phyloP scores from a whole-genome alignment of 2,329 filamentous ascomycete species.

The Hypomyces perniciosus region DNA sequence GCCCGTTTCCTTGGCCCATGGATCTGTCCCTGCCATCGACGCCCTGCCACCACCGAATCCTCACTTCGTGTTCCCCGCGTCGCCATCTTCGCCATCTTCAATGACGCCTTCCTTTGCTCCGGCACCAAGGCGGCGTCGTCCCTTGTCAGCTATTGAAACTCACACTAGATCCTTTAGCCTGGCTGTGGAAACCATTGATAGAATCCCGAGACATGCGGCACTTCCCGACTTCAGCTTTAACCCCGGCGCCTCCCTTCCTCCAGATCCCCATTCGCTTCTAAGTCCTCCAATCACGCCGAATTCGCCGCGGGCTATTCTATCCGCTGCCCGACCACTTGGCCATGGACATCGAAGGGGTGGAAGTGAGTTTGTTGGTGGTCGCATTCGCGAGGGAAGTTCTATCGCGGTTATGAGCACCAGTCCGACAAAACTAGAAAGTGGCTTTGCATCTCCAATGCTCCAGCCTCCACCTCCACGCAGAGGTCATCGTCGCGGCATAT shows the following conservation, averaged over 20 bases:
- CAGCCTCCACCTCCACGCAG: slow-evolving; percentile 44
- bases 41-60: slow-evolving; percentile 51
- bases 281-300: slow-evolving; percentile 52
- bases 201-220: slow-evolving; percentile 29
- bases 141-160: slow-evolving; percentile 47
- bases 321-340: slow-evolving; percentile 51
- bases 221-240: slow-evolving; percentile 54
- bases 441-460: slow-evolving; percentile 51
- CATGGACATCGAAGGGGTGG: slow-evolving; percentile 75
- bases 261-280: slow-evolving; percentile 35
- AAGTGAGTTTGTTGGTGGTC: slow-evolving; percentile 82
- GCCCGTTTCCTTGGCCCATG: slow-evolving; percentile 15
- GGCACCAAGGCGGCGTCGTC: slow-evolving; percentile 40
- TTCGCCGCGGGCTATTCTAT: slow-evolving; percentile 45
- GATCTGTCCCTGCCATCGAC: slow-evolving; percentile 2
- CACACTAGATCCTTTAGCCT: slow-evolving; percentile 27
- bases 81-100: slow-evolving; percentile 38
- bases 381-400: slow-evolving; percentile 50
- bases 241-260: slow-evolving; percentile 35
- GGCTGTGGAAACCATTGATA: slow-evolving; percentile 25
- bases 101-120: slow-evolving; percentile 44
- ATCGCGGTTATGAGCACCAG: slow-evolving; percentile 62
- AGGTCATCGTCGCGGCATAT: slow-evolving; percentile 64
- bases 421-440: slow-evolving; percentile 58
- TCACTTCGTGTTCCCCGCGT: slow-evolving; percentile 57